phyloP scores from a whole-genome alignment of 1,139 yeast species.

The Scheffersomyces lignicola region DNA sequence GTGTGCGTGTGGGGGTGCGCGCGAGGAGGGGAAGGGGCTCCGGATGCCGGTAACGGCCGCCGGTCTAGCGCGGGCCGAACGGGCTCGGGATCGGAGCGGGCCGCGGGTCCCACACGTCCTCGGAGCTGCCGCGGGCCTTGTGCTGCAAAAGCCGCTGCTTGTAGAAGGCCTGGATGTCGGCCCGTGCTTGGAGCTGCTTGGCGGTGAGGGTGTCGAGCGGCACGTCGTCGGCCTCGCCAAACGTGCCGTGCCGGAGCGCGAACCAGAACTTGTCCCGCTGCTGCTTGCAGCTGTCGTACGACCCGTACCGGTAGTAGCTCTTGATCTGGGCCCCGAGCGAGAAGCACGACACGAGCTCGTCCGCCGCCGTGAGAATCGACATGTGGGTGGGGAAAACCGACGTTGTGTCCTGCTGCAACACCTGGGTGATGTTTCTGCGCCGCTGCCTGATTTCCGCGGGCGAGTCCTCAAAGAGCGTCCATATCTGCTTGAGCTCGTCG shows the following conservation, averaged over 20 bases:
- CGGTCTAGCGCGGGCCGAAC: no score
- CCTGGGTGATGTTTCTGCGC: slow-evolving; percentile 29
- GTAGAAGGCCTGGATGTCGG: slow-evolving; percentile 68
- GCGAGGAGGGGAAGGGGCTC: no score
- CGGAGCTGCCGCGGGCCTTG: slow-evolving; percentile 68
- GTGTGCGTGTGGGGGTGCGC: no score
- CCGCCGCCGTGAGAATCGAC: slow-evolving; percentile 70
- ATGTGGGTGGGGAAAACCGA: slow-evolving; percentile 39
- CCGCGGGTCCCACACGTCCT: slow-evolving; percentile 78
- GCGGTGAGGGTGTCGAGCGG: slow-evolving; percentile 40
- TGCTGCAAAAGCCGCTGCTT: slow-evolving; percentile 62
- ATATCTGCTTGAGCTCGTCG: slow-evolving; percentile 31
- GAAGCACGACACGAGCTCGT: slow-evolving; percentile 81
- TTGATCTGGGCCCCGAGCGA: slow-evolving; percentile 88
- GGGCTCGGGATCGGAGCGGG: no score
- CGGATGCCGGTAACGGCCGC: no score
- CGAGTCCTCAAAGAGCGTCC: slow-evolving; percentile 36
- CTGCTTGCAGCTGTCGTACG: slow-evolving; percentile 65
- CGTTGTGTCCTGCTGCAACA: slow-evolving; percentile 26
- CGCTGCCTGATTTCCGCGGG: slow-evolving; percentile 35
- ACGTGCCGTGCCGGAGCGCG: slow-evolving; percentile 60
- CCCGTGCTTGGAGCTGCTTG: slow-evolving; percentile 48
- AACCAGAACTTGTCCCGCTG: slow-evolving; percentile 79
- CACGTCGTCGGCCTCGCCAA: slow-evolving; percentile 20
- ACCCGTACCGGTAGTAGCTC: slow-evolving; percentile 80